Evolutionary conservation across 2,329 filamentous ascomycete genomes (phyloP).

Genomic region (Madurella fahalii): DNA sequence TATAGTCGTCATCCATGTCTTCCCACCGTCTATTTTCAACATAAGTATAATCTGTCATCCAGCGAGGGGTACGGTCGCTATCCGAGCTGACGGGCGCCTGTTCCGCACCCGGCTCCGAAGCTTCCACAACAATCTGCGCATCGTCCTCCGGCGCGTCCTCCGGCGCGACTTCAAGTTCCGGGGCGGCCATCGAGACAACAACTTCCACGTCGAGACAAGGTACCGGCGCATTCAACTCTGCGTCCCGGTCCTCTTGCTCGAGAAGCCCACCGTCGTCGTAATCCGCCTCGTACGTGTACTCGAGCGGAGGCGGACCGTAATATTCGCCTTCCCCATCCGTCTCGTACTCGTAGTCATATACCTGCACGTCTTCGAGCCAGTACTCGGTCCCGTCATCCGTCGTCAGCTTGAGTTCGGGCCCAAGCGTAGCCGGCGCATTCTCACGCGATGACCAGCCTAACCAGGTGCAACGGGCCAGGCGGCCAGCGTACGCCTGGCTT

Average conservation of each 20-base stretch:
- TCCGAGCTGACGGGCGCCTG: background rate
- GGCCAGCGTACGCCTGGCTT: background rate
- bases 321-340: background rate
- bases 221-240: background rate
- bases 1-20: background rate
- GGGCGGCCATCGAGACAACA: background rate
- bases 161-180: no score
- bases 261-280: background rate
- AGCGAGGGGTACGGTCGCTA: no score
- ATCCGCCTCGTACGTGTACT: background rate
- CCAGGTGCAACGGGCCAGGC: background rate
- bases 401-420: background rate
- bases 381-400: constrained; percentile 1
- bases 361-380: background rate
- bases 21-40: background rate
- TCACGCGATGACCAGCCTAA: background rate
- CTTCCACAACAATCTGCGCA: no score
- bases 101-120: background rate
- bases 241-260: background rate
- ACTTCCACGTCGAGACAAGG: background rate
- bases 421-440: background rate
- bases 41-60: background rate
- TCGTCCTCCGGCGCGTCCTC: background rate
- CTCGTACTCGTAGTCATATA: background rate
- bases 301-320: background rate